These are phyloP conservation scores for Aspergillus cejpii DNA, from an alignment of 2,329 filamentous ascomycete genomes.

Conservation along the genomic window DNA sequence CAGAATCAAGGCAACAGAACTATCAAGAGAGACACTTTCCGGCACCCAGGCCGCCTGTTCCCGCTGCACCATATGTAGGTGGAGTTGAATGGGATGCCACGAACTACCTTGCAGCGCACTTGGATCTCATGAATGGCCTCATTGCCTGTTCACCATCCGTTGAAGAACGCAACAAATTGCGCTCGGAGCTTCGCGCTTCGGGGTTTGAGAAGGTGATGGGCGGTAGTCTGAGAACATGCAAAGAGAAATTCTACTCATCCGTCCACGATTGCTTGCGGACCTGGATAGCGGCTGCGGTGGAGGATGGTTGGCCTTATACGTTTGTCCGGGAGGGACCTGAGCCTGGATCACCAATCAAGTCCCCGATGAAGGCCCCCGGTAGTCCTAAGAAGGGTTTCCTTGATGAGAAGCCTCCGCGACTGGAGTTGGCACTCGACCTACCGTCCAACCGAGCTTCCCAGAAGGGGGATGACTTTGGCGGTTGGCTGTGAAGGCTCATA, in stretches of 20 bases:
- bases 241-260: conserved; percentile 92
- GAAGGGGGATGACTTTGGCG: conserved; percentile 26
- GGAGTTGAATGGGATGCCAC: conserved; percentile 99
- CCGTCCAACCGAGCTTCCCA: conserved; percentile 18
- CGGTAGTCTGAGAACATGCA: conserved; percentile 77
- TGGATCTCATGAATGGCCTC: conserved; percentile 88
- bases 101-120: conserved; percentile 86
- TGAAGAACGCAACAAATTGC: conserved; percentile 67
- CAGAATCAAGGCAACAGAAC: conserved; percentile 17
- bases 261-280: conserved; percentile 83
- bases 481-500: conserved; percentile 33
- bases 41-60: conserved; percentile 76
- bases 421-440: conserved; percentile 46
- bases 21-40: conserved; percentile 65
- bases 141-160: conserved; percentile 68
- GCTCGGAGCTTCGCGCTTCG: conserved; percentile 69
- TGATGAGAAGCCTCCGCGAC: conserved; percentile 51
- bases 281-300: conserved; percentile 80
- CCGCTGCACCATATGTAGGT: conserved; percentile 90
- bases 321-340: conserved; percentile 58
- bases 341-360: conserved; percentile 38
- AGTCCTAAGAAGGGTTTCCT: conserved; percentile 42
- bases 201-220: conserved; percentile 91
- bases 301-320: conserved; percentile 80
- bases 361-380: conserved; percentile 41